Evolutionary conservation across 2,329 filamentous ascomycete genomes (phyloP).

Genomic region (Elsinoe arachidis): DNA sequence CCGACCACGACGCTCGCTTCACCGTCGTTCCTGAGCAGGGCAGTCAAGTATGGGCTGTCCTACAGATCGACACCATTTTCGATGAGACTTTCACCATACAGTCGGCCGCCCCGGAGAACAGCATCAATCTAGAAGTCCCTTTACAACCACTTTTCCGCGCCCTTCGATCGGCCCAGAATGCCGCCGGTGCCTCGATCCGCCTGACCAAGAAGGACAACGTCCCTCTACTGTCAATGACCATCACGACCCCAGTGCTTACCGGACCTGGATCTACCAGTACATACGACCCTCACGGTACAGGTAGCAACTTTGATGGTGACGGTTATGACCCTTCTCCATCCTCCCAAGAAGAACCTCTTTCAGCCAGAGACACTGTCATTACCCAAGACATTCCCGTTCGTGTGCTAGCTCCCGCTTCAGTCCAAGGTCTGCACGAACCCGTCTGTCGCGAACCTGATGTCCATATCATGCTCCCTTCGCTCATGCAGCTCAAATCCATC

Average conservation of each 20-base stretch:
- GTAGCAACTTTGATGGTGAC: constrained; percentile 13
- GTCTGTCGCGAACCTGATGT: constrained; percentile 85
- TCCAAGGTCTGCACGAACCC: constrained; percentile 92
- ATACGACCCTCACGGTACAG: neutral
- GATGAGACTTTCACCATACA: constrained; percentile 68
- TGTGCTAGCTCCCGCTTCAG: constrained; percentile 70
- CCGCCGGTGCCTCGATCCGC: constrained; percentile 72
- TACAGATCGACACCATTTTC: constrained; percentile 66
- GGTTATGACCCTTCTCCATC: constrained; percentile 16
- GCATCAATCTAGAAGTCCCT: constrained; percentile 93
- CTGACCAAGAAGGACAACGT: constrained; percentile 87
- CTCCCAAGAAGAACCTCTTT: constrained; percentile 20
- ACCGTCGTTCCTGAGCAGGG: constrained; percentile 92
- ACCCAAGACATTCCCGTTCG: constrained; percentile 95
- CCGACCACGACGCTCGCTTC: constrained; percentile 80
- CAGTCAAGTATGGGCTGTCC: constrained; percentile 76
- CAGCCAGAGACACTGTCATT: constrained; percentile 75
- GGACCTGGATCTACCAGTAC: constrained; percentile 29
- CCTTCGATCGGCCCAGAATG: constrained; percentile 78
- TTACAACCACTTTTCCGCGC: constrained; percentile 81
- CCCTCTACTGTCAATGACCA: constrained; percentile 81
- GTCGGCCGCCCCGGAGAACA: constrained; percentile 71
- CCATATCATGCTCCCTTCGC: constrained; percentile 78
- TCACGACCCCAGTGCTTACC: constrained; percentile 63
- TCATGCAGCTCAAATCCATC: constrained; percentile 84